Evolutionary conservation across 352 stramenopile genomes (phyloP).

Genomic region (Globisporangium paddicum): DNA sequence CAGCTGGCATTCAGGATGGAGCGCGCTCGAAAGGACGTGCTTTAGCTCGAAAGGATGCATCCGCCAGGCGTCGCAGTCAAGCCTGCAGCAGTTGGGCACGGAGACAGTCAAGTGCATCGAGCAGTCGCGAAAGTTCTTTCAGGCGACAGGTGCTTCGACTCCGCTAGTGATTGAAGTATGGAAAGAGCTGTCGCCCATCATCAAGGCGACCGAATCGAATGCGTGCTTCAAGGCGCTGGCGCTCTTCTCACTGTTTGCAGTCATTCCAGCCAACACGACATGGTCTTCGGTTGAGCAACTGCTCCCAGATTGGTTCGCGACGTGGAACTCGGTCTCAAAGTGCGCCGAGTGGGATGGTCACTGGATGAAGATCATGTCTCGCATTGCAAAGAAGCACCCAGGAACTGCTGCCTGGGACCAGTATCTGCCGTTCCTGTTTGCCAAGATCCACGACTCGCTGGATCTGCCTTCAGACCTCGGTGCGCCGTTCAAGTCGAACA

Average conservation of each 20-base stretch:
- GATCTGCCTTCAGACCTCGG: slow-evolving; percentile 64
- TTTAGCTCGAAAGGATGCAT: slow-evolving; percentile 34
- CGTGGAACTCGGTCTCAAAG: slow-evolving; percentile 48
- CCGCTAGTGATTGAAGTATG: slow-evolving; percentile 47
- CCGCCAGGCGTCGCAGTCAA: slow-evolving; percentile 33
- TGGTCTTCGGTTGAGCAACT: slow-evolving; percentile 17
- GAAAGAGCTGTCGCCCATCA: slow-evolving; percentile 29
- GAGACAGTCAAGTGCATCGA: slow-evolving; percentile 46
- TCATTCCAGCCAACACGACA: slow-evolving; percentile 13
- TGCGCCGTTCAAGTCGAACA: slow-evolving; percentile 53
- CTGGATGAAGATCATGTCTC: slow-evolving; percentile 70
- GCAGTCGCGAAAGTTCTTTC: slow-evolving; percentile 45
- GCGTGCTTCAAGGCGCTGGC: slow-evolving; percentile 56
- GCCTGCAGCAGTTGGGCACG: slow-evolving; percentile 29
- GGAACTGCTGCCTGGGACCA: slow-evolving; percentile 20
- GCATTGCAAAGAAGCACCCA: slow-evolving; percentile 48
- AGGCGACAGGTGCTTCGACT: slow-evolving; percentile 14
- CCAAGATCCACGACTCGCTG: slow-evolving; percentile 57
- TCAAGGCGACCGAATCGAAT: slow-evolving; percentile 43
- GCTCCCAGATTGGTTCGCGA: slow-evolving; percentile 49
- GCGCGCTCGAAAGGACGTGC: slow-evolving; percentile 43
- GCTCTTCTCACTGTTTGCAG: slow-evolving; percentile 55
- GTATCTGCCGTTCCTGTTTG: slow-evolving; percentile 57
- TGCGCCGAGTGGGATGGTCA: slow-evolving; percentile 64
- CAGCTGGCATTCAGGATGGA: slow-evolving; percentile 40